Percentiles rank a stretch among this genome's conserved stretches.
phyloP scores from a whole-genome alignment of 306 rosid genomes.

The Quercus glauca region DNA sequence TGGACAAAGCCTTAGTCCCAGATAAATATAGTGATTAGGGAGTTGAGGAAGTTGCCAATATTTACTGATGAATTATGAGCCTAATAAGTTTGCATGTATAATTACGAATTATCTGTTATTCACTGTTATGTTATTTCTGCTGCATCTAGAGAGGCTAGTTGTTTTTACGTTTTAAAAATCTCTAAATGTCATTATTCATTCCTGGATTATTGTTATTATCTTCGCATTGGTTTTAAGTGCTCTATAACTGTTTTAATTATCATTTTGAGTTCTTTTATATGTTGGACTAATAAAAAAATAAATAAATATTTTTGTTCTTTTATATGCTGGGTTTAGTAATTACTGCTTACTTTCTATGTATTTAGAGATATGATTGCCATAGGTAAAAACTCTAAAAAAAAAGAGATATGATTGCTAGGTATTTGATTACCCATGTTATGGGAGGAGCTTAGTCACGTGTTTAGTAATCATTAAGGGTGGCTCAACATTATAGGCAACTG shows the following conservation, averaged over 20 bases:
- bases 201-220: background rate
- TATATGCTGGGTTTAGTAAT: background rate
- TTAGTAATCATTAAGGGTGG: too few relatives aligned
- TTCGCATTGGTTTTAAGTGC: background rate
- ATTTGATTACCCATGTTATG: too few relatives aligned
- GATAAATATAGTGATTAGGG: too few relatives aligned
- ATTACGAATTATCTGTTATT: background rate
- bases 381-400: too few relatives aligned
- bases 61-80: background rate
- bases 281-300: background rate
- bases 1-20: too few relatives aligned
- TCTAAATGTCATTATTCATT: background rate
- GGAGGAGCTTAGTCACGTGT: too few relatives aligned
- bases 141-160: background rate
- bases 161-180: background rate
- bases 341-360: background rate
- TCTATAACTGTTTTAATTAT: background rate
- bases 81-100: background rate
- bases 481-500: too few relatives aligned
- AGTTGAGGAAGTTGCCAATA: background rate
- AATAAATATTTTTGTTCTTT: too few relatives aligned
- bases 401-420: too few relatives aligned
- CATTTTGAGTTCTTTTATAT: background rate
- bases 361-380: background rate
- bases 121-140: background rate